Conservation (phyloP, 2,329 filamentous ascomycete species). For the Penicillium sp. region DNA sequence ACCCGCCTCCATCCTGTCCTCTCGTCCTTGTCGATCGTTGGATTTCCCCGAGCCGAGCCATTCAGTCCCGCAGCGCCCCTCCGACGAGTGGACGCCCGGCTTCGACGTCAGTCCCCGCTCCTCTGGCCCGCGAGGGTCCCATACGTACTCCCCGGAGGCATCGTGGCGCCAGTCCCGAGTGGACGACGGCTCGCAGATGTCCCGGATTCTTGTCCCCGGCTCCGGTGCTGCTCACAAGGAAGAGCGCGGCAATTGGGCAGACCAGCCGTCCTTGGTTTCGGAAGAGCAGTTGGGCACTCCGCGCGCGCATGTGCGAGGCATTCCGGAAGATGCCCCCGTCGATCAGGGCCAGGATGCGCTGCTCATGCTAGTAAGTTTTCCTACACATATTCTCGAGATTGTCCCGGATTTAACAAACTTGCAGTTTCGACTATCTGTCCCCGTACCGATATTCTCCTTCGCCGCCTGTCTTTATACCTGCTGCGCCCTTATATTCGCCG, state of each 20-base stretch:
- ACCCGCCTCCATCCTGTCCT: constrained; percentile 20
- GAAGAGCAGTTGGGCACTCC: constrained; percentile 27
- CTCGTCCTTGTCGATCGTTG: constrained; percentile 20
- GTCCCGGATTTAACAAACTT: constrained; percentile 9
- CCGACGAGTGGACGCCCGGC: constrained; percentile 9
- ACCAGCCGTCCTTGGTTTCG: constrained; percentile 37
- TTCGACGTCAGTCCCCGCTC: constrained; percentile 22
- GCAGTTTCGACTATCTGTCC: constrained; percentile 54
- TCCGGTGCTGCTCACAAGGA: constrained; percentile 28
- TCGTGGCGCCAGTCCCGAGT: constrained; percentile 22
- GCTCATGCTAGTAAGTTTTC: constrained; percentile 41
- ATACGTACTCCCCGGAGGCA: constrained; percentile 21
- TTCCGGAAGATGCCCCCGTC: constrained; percentile 28
- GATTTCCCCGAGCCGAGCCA: constrained; percentile 18
- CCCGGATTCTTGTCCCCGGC: constrained; percentile 26
- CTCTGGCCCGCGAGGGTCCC: constrained; percentile 26
- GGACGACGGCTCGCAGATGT: constrained; percentile 24
- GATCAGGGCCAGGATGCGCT: constrained; percentile 42
- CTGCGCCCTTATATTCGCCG: constrained; percentile 50
- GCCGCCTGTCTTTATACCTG: constrained; percentile 55
- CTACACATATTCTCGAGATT: background rate
- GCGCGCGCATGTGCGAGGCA: constrained; percentile 29
- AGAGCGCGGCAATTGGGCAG: constrained; percentile 33
- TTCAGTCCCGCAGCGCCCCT: constrained; percentile 11
- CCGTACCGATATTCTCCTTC: constrained; percentile 56